Conservation (phyloP, 176 grass and related monocot genomes). For the Phoenix dactylifera region DNA sequence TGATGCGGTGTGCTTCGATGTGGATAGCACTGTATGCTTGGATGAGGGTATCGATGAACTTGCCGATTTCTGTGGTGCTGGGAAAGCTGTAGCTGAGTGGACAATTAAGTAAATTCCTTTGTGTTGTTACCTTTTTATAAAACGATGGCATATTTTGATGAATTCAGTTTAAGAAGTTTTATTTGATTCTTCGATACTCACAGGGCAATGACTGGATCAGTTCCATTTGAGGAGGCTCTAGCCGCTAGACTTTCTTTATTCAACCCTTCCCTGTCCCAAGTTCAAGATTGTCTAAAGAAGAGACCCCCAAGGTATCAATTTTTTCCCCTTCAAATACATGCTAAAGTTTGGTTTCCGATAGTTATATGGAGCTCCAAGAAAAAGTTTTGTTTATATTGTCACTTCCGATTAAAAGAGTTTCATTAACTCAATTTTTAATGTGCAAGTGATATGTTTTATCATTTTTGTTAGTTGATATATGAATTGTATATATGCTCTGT, state of each 20-base stretch:
- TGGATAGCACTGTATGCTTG: slow-evolving; percentile 81
- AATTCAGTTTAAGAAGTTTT: not conserved
- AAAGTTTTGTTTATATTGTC: no score
- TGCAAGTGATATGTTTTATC: no score
- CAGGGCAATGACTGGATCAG: slow-evolving; percentile 83
- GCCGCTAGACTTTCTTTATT: slow-evolving; percentile 77
- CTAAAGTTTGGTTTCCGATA: no score
- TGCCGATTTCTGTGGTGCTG: slow-evolving; percentile 67
- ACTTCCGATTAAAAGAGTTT: no score
- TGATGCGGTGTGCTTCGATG: slow-evolving; percentile 78
- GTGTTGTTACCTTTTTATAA: not conserved
- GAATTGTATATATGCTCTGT: no score
- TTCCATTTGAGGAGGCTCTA: slow-evolving; percentile 85
- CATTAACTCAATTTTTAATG: no score
- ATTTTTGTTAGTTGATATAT: no score
- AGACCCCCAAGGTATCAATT: slow-evolving; percentile 56
- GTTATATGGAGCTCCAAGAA: no score
- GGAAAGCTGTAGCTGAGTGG: slow-evolving; percentile 82
- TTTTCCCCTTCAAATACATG: no score
- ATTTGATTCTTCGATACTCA: slow-evolving; percentile 1
- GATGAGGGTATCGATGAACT: slow-evolving; percentile 93
- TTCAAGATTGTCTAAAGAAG: slow-evolving; percentile 60
- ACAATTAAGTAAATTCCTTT: slow-evolving; percentile 43
- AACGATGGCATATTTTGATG: no score
- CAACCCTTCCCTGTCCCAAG: slow-evolving; percentile 60